Conservation (phyloP, 2,329 filamentous ascomycete species). For the Stachybotrys chlorohalonatus region DNA sequence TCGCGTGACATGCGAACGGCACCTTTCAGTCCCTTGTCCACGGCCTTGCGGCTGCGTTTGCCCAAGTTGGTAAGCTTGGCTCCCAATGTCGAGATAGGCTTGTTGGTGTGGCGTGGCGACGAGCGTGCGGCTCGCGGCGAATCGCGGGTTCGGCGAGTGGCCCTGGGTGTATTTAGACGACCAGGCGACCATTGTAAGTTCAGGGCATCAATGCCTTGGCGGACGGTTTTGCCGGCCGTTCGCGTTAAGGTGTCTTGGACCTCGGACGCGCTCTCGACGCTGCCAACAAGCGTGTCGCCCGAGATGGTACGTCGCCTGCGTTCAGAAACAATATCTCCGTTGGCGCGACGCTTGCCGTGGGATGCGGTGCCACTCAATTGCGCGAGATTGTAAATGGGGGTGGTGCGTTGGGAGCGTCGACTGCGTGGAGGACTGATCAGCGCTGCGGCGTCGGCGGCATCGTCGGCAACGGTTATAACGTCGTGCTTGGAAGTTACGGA, state of each 20-base stretch:
- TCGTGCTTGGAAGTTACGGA: constrained; percentile 33
- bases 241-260: constrained; percentile 6
- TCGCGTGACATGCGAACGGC: constrained; percentile 45
- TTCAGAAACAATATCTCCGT: constrained; percentile 36
- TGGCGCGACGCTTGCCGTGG: constrained; percentile 47
- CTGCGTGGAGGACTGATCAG: constrained; percentile 15
- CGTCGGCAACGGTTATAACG: constrained; percentile 21
- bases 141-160: constrained; percentile 21
- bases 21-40: constrained; percentile 29
- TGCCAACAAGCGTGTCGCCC: constrained; percentile 24
- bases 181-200: constrained; percentile 33
- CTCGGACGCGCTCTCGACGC: constrained; percentile 10
- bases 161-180: constrained; percentile 24
- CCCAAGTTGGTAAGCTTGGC: constrained; percentile 44
- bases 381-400: constrained; percentile 58
- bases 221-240: constrained; percentile 10
- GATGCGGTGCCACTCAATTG: constrained; percentile 52
- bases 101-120: constrained; percentile 32
- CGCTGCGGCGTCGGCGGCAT: constrained; percentile 11
- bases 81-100: constrained; percentile 32
- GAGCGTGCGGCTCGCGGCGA: constrained; percentile 26
- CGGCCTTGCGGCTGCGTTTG: constrained; percentile 50
- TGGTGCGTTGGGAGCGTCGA: constrained; percentile 45
- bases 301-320: constrained; percentile 37
- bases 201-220: constrained; percentile 36